Evolutionary conservation across 768 basidiomycete species (phyloP).

Genomic region (Podaxis sp.): DNA sequence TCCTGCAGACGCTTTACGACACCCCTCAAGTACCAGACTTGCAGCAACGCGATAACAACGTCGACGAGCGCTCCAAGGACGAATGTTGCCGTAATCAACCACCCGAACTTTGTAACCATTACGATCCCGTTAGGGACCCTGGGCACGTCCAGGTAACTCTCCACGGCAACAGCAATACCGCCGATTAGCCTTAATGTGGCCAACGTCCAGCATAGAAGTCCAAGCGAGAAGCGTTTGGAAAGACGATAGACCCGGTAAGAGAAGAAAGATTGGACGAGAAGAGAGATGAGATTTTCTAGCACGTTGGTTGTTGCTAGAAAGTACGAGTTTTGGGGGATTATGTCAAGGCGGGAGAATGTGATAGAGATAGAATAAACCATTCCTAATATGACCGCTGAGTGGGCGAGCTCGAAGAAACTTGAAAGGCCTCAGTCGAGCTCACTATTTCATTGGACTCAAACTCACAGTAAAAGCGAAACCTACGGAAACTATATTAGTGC

Average conservation of each 20-base stretch:
- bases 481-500: not conserved
- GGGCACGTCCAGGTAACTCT: conserved; percentile 24
- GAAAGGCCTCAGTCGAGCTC: not conserved
- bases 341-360: not conserved
- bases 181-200: conserved; percentile 21
- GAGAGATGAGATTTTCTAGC: not conserved
- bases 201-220: conserved; percentile 19
- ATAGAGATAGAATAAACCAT: conserved; percentile 5
- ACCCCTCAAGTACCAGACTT: conserved; percentile 23
- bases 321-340: conserved; percentile 8
- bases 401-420: not conserved
- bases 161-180: conserved; percentile 20
- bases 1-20: conserved; percentile 12
- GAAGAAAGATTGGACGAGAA: conserved; percentile 20
- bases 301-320: not conserved
- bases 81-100: conserved; percentile 26
- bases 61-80: conserved; percentile 24
- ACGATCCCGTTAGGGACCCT: conserved; percentile 22
- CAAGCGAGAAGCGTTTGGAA: conserved; percentile 18
- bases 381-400: not conserved
- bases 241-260: conserved; percentile 25
- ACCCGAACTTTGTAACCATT: conserved; percentile 21
- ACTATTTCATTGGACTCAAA: no score
- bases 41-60: conserved; percentile 22
- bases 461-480: not conserved